Evolutionary conservation across 352 stramenopile species (phyloP), one percentile per base, ranked within the genome.

Genomic region (Thraustochytrium sp.): DNA sequence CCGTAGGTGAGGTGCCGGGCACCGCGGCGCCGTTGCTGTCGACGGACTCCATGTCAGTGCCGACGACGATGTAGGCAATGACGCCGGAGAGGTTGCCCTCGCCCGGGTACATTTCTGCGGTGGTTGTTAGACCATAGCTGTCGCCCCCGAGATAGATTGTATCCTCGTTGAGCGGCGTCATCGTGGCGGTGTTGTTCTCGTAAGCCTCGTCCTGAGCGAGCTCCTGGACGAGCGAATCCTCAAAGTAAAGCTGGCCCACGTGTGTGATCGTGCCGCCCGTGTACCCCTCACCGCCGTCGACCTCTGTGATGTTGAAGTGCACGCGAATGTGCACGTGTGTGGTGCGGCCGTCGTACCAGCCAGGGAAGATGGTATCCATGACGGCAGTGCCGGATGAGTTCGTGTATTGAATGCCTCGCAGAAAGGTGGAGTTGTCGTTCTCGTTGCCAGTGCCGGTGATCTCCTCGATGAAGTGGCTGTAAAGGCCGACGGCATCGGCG

Each of bases 171-270:
- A 77, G 65, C 21, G 23, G 16, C 9, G 42, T 77, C 26, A 55
- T 23, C 21, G 29, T 31, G 42, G 42, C 42, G 2, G 65, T 77
- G 36, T 55, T 77, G 42, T 77, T 36, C 42, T 77, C 49, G 65
- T 77, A 77, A 8, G 21, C 13, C 9, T 29, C 16, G 5, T 23
- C n/a, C 3, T 11, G 31, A 5, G 38, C 23, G 42, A 77, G 68
- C 23, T 34, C 26, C 1, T 0, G 13, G 0, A 23, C 21, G 8
- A 55, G 5, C 13, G 21, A 18, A 36, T 77, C 65, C 0, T 29
- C 18, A 36, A 62, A 62, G 42, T 64, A 77, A 36, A 77, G 65
- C 65, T 77, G 65, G 9, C 65, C 65, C 1, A 77, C 65, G 49
- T 77, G 65, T 5, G 49, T 55, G 34, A 77, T 36, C 18, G 65